Evolutionary conservation across 2,329 filamentous ascomycete genomes (phyloP), one percentile per base, ranked within the genome.

Genomic region (Clonostachys solani): DNA sequence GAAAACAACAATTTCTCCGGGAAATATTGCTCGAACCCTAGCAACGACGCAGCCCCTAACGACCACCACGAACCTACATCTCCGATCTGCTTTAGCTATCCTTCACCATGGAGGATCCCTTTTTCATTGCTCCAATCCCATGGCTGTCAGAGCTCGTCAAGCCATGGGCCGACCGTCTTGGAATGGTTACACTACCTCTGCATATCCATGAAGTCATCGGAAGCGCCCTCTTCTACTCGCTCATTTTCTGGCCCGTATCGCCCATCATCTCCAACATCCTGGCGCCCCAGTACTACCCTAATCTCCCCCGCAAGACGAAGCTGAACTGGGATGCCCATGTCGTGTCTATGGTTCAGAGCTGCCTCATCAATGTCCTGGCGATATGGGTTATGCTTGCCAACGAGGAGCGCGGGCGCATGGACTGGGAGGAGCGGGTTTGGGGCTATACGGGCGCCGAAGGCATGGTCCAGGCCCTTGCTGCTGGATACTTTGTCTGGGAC

Each of bases 241-340:
- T 83, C 58, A 77, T 89, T 60, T 82, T 84, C 64, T 72, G 73
- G 54, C 75, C 82, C 50, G 59, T 91, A 52, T 86, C 89, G 45
- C 89, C 89, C 7, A 59, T 73, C 38, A 46, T 92, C 35, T 91
- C 87, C 34, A 73, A 67, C 42, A 60, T 71, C 48, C 63, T 90
- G 50, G 83, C 86, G 53, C 81, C 86, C 4, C 57, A 72, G 42
- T 74, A 79, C 55, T 94, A 94, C 68, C 63, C 72, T 33, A 75
- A 89, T 55, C 79, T 82, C 43, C 68, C 72, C 23, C 75, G 78
- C 47, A 88, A 86, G 48, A 79, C 77, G 60, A 68, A 68, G 41
- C 73, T 90, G 52, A 94, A 87, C 73, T 94, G 89, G 89, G 83
- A 95, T 63, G 85, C 90, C 19, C 89, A 92, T 62, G 84, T 92